Percentiles rank a stretch among this genome's conserved stretches.
Conservation (phyloP, 2,329 filamentous ascomycete species). For the Catunica adiposa region DNA sequence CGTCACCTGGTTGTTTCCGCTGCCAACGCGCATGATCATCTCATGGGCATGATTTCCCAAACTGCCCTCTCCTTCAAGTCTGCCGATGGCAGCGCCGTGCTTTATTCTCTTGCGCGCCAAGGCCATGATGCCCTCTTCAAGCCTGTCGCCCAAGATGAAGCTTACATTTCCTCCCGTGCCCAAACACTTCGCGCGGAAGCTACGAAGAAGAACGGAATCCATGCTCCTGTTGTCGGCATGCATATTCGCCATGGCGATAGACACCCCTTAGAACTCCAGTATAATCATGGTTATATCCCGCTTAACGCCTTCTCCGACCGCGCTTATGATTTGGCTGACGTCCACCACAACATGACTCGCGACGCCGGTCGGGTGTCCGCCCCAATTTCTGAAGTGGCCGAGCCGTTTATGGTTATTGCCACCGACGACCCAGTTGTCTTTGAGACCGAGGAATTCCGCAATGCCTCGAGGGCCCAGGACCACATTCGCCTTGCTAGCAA, state of each 20-base stretch:
- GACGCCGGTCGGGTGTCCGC: conserved; percentile 19
- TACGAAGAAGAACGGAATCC: conserved; percentile 31
- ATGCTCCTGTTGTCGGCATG: conserved; percentile 40
- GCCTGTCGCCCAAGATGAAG: conserved; percentile 47
- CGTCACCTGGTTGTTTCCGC: conserved; percentile 59
- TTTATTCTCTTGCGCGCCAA: conserved; percentile 49
- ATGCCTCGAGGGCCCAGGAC: conserved; percentile 49
- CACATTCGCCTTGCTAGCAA: conserved; percentile 61
- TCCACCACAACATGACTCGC: conserved; percentile 28
- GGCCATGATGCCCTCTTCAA: conserved; percentile 62
- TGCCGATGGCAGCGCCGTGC: conserved; percentile 37
- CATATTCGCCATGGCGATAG: conserved; percentile 69
- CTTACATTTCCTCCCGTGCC: conserved; percentile 46
- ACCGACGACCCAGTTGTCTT: conserved; percentile 71
- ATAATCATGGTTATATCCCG: conserved; percentile 62
- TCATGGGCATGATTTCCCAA: conserved; percentile 28
- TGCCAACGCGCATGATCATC: conserved; percentile 44
- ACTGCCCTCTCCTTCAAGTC: conserved; percentile 5
- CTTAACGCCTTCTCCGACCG: conserved; percentile 47
- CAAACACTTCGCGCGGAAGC: conserved; percentile 16
- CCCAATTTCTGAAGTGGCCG: conserved; percentile 9
- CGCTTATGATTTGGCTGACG: conserved; percentile 38
- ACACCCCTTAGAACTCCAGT: conserved; percentile 62
- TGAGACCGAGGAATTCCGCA: conserved; percentile 43
- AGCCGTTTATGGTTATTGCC: conserved; percentile 45